Percentiles rank a stretch among this genome's conserved stretches.
Evolutionary conservation across 257 asterid genomes (phyloP).

Genomic region (Galeopsis tetrahit): DNA sequence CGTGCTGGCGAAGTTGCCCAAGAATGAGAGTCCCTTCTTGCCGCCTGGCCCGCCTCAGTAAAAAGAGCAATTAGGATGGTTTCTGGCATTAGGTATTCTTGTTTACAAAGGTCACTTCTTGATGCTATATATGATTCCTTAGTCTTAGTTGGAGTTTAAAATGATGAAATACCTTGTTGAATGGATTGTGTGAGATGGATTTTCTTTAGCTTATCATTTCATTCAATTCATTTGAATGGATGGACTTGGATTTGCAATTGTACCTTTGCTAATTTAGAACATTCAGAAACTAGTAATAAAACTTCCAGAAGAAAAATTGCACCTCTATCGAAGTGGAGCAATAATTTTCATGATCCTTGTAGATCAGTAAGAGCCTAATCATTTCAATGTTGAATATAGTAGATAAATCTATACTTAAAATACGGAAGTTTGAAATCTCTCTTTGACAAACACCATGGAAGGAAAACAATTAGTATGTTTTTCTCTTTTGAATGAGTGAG

Average conservation of each 20-base stretch:
- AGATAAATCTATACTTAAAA: neutral
- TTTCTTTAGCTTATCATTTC: constrained; percentile 5
- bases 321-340: neutral
- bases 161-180: constrained; percentile 14
- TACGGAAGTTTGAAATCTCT: neutral
- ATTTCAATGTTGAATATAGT: constrained; percentile 11
- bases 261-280: neutral
- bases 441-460: neutral
- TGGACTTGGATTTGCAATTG: neutral
- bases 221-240: neutral
- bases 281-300: neutral
- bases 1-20: constrained; percentile 53
- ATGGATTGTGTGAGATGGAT: neutral
- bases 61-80: constrained; percentile 22
- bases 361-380: constrained; percentile 6
- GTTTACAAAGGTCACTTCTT: constrained; percentile 2
- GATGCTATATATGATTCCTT: neutral
- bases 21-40: constrained; percentile 49
- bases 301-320: neutral
- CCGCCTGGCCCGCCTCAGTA: constrained; percentile 47
- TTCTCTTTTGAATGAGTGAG: neutral
- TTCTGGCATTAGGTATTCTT: constrained; percentile 30
- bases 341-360: constrained; percentile 4
- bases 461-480: neutral
- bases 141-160: constrained; percentile 11